phyloP scores from a whole-genome alignment of 2,329 filamentous ascomycete genomes.

The Verticillium albo-atrum region DNA sequence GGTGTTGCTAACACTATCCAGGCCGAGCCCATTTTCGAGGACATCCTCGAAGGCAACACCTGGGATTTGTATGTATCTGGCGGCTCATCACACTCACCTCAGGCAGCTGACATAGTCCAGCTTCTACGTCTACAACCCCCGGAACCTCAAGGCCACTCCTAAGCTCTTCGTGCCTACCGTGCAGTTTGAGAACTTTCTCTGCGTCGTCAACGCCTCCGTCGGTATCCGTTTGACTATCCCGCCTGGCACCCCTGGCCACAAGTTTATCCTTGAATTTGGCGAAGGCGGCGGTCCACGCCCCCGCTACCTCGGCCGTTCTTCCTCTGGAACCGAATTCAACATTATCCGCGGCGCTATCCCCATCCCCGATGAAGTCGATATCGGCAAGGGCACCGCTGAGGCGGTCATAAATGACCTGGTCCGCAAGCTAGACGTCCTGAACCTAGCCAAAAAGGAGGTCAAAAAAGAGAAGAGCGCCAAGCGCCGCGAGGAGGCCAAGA shows the following conservation, averaged over 20 bases:
- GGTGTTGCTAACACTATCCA: not conserved
- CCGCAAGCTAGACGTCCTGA: not conserved
- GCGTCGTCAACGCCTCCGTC: slow-evolving; percentile 58
- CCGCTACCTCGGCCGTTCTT: slow-evolving; percentile 59
- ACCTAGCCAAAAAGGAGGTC: slow-evolving; percentile 1
- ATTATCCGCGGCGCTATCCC: not conserved
- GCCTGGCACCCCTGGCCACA: slow-evolving; percentile 38
- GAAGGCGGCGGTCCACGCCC: slow-evolving; percentile 58
- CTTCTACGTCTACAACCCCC: slow-evolving; percentile 61
- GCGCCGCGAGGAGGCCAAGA: not conserved
- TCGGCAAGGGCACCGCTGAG: not conserved
- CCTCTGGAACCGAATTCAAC: slow-evolving; percentile 7
- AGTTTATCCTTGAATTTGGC: slow-evolving; percentile 60
- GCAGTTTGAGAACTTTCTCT: slow-evolving; percentile 63
- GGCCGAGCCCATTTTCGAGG: slow-evolving; percentile 46
- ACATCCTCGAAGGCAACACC: slow-evolving; percentile 51
- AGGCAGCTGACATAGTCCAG: slow-evolving; percentile 31
- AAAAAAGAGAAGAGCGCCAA: slow-evolving; percentile 8
- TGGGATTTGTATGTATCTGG: slow-evolving; percentile 71
- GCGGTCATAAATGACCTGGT: slow-evolving; percentile 3
- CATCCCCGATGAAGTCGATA: slow-evolving; percentile 3
- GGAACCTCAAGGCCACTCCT: slow-evolving; percentile 40
- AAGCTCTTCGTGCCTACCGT: slow-evolving; percentile 62
- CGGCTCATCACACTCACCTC: not conserved
- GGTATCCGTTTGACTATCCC: slow-evolving; percentile 55